These are phyloP conservation scores for Plasmopara viticola DNA, from an alignment of 352 stramenopile species.

Conservation along the genomic window DNA sequence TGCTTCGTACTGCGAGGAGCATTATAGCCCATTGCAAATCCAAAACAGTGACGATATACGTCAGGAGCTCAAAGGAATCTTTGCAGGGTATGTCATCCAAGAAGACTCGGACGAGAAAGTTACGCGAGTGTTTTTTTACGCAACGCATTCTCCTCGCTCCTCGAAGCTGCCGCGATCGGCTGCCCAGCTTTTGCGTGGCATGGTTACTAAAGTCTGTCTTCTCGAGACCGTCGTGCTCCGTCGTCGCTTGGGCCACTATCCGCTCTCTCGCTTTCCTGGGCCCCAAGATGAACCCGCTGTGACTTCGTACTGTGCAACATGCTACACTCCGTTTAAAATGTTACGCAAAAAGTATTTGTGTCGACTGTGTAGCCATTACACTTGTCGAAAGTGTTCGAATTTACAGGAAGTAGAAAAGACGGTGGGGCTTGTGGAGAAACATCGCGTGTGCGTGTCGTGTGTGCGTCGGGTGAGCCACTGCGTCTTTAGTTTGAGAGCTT, in stretches of 20 bases:
- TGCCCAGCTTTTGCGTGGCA: constrained; percentile 40
- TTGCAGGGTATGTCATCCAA: constrained; percentile 53
- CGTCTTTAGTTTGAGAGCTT: constrained; percentile 35
- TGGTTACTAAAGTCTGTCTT: constrained; percentile 34
- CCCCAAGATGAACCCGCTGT: constrained; percentile 18
- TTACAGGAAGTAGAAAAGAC: constrained; percentile 42
- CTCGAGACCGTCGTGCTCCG: constrained; percentile 42
- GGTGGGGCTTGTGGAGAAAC: constrained; percentile 30
- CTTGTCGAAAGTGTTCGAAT: constrained; percentile 46
- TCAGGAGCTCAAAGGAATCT: constrained; percentile 31
- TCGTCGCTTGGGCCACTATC: constrained; percentile 46
- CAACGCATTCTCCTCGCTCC: constrained; percentile 19
- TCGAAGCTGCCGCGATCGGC: constrained; percentile 24
- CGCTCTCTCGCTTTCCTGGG: constrained; percentile 23
- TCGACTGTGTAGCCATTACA: constrained; percentile 46
- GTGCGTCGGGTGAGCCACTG: constrained; percentile 42
- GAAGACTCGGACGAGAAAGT: constrained; percentile 52
- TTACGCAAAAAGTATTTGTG: constrained; percentile 49
- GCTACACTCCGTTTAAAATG: constrained; percentile 37
- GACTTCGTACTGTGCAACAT: constrained; percentile 37
- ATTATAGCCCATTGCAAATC: constrained; percentile 12
- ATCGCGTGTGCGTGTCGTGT: constrained; percentile 46
- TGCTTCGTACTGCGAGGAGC: constrained; percentile 17
- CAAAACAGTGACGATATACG: constrained; percentile 11
- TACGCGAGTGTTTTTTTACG: constrained; percentile 65